Base-by-base conservation (phyloP, 2,329 filamentous ascomycete genomes). In the Gyromitra esculenta region DNA sequence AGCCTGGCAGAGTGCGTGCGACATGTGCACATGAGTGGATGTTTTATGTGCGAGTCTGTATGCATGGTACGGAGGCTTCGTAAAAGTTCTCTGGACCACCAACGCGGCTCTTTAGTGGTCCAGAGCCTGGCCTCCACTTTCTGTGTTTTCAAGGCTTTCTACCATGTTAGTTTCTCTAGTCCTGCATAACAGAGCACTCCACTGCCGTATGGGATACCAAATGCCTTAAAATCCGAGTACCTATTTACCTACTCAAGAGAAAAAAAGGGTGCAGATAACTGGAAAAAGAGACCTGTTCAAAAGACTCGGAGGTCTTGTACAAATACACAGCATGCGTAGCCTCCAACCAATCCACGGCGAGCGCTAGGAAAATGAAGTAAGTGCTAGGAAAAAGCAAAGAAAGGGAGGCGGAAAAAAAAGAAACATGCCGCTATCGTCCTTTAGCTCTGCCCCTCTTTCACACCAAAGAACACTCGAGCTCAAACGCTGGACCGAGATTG, bases 361-460 rank as follows among this genome's bases (percentile, higher is more conserved):
- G 69, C 76, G 75, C 78, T 73, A 64, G 75, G 75, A 72, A 73
- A 68, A 68, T 75, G 64, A 75, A 74, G 57, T 74, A 75, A 62
- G 69, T 77, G 74, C 79, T 75, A 62, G 76, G 73, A 69, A 73
- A 68, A 68, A 69, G 50, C 48, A 74, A 68, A 64, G 45, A 43
- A 70, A 74, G 56, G 48, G 57, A 63, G 57, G 48, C 35, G 45
- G 25, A 31, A 63, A 54, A 63, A 54, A 60, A 69, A 69, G 45
- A 68, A 62, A 73, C 56, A 68, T 67, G 56, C 69, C 43, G 73
- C 74, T 65, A 63, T 73, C 75, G 25, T 31, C 25, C 25, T 18
- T 74, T 70, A 77, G 75, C 75, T 77, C 65, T 77, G 70, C 75
- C 70, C 75, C 75, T 77, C 75, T 68, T 75, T 68, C n/a, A 39